Evolutionary conservation across 2,329 filamentous ascomycete genomes (phyloP).

Genomic region (Calonectria leucothoes): DNA sequence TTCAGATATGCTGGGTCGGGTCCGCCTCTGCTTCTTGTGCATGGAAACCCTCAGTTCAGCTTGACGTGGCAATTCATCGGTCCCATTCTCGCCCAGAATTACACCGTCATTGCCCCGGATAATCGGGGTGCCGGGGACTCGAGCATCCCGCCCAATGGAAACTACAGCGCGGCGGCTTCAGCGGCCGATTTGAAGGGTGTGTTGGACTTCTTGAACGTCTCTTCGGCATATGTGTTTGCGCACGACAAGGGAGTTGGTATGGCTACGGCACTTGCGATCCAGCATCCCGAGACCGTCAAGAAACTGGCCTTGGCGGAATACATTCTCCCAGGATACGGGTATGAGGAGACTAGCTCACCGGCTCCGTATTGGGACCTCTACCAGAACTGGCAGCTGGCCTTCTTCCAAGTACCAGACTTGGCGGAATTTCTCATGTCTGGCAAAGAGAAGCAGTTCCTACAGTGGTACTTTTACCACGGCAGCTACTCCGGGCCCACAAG

Average conservation of each 20-base stretch:
- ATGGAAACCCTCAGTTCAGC: constrained; percentile 55
- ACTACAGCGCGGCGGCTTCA: constrained; percentile 54
- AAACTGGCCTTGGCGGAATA: constrained; percentile 54
- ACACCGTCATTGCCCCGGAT: constrained; percentile 56
- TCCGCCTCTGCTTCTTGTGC: constrained; percentile 53
- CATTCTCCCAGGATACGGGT: constrained; percentile 54
- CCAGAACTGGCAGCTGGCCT: constrained; percentile 54
- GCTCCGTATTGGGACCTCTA: constrained; percentile 53
- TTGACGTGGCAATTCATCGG: constrained; percentile 53
- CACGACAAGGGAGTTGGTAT: constrained; percentile 60
- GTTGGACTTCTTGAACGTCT: constrained; percentile 56
- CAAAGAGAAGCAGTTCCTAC: constrained; percentile 54
- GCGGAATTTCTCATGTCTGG: constrained; percentile 58
- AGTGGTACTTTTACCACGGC: constrained; percentile 60
- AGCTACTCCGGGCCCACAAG: constrained; percentile 53
- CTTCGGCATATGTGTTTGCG: constrained; percentile 54
- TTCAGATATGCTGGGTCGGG: constrained; percentile 54
- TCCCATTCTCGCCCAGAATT: constrained; percentile 54
- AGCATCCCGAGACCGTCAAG: constrained; percentile 49
- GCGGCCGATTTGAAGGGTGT: constrained; percentile 53
- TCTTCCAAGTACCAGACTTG: constrained; percentile 59
- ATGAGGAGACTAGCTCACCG: constrained; percentile 45
- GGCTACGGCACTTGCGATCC: constrained; percentile 52
- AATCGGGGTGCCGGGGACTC: constrained; percentile 56
- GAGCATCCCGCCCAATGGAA: constrained; percentile 49